These are phyloP conservation scores for Neospora caninum DNA, from an alignment of 169 alveolate genomes.

Conservation along the genomic window DNA sequence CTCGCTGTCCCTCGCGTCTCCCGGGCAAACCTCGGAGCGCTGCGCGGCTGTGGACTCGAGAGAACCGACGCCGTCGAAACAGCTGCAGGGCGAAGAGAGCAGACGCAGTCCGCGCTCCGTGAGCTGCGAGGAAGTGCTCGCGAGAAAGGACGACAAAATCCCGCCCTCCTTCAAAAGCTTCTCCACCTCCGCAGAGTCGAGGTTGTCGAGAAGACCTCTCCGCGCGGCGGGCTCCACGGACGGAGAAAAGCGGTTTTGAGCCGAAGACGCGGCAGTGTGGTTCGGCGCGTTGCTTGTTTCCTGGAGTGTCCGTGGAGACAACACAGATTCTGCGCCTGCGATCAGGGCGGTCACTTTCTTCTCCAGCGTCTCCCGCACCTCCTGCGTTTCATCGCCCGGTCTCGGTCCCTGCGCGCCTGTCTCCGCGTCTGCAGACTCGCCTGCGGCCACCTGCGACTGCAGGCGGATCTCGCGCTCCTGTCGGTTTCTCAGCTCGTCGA, in stretches of 20 bases:
- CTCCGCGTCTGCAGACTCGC: neutral
- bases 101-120: conserved; percentile 11
- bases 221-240: too few relatives aligned
- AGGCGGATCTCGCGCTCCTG: neutral
- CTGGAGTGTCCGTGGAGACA: too few relatives aligned
- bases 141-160: neutral
- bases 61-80: neutral
- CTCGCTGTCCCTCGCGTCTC: neutral
- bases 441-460: neutral
- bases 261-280: too few relatives aligned
- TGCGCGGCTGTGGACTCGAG: neutral
- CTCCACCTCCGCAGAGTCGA: neutral
- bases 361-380: neutral
- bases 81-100: conserved; percentile 19
- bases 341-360: too few relatives aligned
- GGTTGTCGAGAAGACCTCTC: neutral
- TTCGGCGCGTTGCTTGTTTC: too few relatives aligned
- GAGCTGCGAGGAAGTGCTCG: conserved; percentile 7
- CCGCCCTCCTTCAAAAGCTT: neutral
- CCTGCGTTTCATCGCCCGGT: neutral
- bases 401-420: neutral
- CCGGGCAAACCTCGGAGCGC: neutral
- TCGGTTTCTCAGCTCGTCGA: conserved; percentile 8
- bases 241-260: too few relatives aligned
- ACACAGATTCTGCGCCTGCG: too few relatives aligned